These are phyloP conservation scores for Porcisia hertigi DNA, from an alignment of 208 protist species.

Conservation along the genomic window DNA sequence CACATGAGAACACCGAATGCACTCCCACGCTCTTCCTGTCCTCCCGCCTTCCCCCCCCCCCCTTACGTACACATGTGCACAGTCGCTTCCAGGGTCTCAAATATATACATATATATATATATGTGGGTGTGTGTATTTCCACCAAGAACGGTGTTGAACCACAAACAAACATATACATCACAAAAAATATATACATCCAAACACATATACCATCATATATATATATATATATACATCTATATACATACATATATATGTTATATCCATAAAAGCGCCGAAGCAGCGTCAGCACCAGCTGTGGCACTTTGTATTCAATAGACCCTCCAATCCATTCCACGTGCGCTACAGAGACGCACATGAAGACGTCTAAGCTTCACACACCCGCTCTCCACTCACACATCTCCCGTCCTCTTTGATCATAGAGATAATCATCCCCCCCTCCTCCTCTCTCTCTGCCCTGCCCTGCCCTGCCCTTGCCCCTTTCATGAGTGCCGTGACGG, in stretches of 20 bases:
- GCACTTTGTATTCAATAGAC: not conserved
- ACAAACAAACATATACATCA: no score
- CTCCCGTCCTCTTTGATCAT: not conserved
- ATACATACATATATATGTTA: no score
- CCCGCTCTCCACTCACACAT: not conserved
- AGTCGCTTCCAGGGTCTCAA: not conserved
- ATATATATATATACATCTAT: no score
- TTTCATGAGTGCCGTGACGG: not conserved
- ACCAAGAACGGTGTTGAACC: not conserved
- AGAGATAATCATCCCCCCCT: not conserved
- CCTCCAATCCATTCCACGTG: not conserved
- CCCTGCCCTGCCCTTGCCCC: no score
- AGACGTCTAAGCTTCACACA: not conserved
- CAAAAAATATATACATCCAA: no score
- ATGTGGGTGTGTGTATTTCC: not conserved
- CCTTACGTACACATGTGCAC: not conserved
- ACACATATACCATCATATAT: no score
- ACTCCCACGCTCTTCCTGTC: not conserved
- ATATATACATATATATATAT: no score
- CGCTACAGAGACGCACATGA: not conserved
- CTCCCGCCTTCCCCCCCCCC: not conserved
- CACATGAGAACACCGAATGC: not conserved
- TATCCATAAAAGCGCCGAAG: not conserved
- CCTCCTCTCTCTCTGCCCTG: not conserved
- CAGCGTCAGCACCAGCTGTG: not conserved